phyloP scores from a whole-genome alignment of 2,329 filamentous ascomycete species.

The Fusarium keratoplasticum region DNA sequence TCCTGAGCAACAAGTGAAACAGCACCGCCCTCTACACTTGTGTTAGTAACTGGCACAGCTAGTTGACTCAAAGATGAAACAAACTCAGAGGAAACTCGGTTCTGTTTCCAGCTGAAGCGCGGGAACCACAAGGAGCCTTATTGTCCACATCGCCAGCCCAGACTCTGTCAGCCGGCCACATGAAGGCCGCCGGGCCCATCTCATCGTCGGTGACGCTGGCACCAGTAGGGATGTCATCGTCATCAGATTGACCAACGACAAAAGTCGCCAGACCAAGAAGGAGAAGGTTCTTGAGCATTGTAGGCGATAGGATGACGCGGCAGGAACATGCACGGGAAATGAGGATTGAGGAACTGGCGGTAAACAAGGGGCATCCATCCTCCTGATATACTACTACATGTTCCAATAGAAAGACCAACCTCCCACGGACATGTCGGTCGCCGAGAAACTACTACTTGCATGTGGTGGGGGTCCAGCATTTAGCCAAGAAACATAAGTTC shows the following conservation, averaged over 20 bases:
- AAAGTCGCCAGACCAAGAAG: slow-evolving; percentile 18
- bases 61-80: neutral
- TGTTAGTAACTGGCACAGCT: neutral
- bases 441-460: slow-evolving; percentile 12
- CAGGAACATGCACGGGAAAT: neutral
- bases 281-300: slow-evolving; percentile 26
- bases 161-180: slow-evolving; percentile 69
- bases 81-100: slow-evolving; percentile 67
- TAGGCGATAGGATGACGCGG: neutral
- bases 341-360: neutral
- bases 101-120: slow-evolving; percentile 58
- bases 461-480: neutral
- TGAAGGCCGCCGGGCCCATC: slow-evolving; percentile 68
- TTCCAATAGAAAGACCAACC: neutral
- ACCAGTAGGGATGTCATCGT: slow-evolving; percentile 17
- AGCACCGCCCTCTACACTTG: slow-evolving; percentile 59
- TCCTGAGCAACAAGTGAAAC: slow-evolving; percentile 68
- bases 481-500: neutral
- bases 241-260: slow-evolving; percentile 17
- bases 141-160: slow-evolving; percentile 68
- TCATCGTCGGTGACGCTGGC: slow-evolving; percentile 39
- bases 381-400: slow-evolving; percentile 24
- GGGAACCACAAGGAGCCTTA: slow-evolving; percentile 67
- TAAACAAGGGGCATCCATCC: slow-evolving; percentile 8
- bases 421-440: neutral